Evolutionary conservation across 1,284 basidiomycete genomes (phyloP), one percentile per base, ranked within the genome.

Genomic region (Cutaneotrichosporon sp.): DNA sequence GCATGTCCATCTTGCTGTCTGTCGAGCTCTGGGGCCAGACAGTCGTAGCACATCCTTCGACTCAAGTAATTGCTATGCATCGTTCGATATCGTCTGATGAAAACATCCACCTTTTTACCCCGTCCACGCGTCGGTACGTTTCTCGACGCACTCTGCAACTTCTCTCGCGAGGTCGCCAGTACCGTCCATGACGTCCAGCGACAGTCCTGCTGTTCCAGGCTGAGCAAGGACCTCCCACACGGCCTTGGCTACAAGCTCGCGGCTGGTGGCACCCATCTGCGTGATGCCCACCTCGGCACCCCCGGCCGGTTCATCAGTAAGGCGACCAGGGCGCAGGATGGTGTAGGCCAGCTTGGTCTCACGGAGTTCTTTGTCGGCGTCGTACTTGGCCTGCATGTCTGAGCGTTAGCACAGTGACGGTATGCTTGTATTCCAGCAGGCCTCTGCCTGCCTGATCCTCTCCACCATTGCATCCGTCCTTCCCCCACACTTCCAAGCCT

Each of bases 321-420:
- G 75, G 0, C 74, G 73, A 3, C 83, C 83, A 3, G 87, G 86
- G 4, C 86, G 81, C 14, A 89, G 71, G 34, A 88, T 84, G 7
- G 82, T 83, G 81, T 81, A 88, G 39, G 82, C 78, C 73, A 88
- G 85, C 25, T 84, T 79, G 39, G 74, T 65, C 8, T 11, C 10
- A 20, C 78, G 78, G 7, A 88, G 79, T 59, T 84, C 80, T 65
- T 82, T 80, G 71, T 88, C 86, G 5, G 86, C 85, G 55, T 83
- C 79, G 66, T 84, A 81, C 65, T 87, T 87, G 68, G 80, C 82
- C 50, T 83, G 75, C 71, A 83, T 78, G 63, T 85, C 85, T 47
- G 65, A 58, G 5, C n/a, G n/a, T n/a, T n/a, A n/a, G n/a, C n/a
- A n/a, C n/a, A n/a, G n/a, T n/a, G n/a, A n/a, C n/a, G n/a, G n/a